phyloP scores from a whole-genome alignment of 2,329 filamentous ascomycete species.

The Penicillium occitanis region DNA sequence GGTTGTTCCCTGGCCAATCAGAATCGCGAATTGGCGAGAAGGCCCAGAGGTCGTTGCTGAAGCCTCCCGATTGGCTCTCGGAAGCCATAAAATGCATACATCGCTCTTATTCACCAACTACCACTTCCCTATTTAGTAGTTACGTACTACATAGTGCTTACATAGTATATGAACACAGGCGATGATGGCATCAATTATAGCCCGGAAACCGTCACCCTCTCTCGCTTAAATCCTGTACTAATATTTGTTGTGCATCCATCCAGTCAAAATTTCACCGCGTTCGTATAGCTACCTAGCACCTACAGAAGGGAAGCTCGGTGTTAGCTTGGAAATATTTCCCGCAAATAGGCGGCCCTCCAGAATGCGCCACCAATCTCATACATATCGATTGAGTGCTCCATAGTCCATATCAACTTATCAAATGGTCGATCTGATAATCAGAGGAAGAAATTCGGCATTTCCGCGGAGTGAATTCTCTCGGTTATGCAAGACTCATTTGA shows the following conservation, averaged over 20 bases:
- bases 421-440: not conserved
- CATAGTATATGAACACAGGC: not conserved
- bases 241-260: not conserved
- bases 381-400: not conserved
- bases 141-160: not conserved
- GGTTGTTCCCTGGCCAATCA: slow-evolving; percentile 34
- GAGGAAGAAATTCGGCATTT: not conserved
- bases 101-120: not conserved
- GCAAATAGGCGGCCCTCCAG: not conserved
- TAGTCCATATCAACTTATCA: not conserved
- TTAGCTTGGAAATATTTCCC: not conserved
- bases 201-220: not conserved
- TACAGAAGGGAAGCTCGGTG: not conserved
- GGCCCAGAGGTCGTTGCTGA: not conserved
- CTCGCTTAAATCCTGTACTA: slow-evolving; percentile 3
- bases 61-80: slow-evolving; percentile 15
- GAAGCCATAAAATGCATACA: not conserved
- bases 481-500: not conserved
- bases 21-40: slow-evolving; percentile 34
- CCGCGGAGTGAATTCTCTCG: not conserved
- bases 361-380: not conserved
- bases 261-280: slow-evolving; percentile 2
- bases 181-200: not conserved
- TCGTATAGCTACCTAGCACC: not conserved
- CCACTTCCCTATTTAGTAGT: too few relatives aligned